phyloP scores from a whole-genome alignment of 768 basidiomycete species.

The Tricholoma furcatifolium region DNA sequence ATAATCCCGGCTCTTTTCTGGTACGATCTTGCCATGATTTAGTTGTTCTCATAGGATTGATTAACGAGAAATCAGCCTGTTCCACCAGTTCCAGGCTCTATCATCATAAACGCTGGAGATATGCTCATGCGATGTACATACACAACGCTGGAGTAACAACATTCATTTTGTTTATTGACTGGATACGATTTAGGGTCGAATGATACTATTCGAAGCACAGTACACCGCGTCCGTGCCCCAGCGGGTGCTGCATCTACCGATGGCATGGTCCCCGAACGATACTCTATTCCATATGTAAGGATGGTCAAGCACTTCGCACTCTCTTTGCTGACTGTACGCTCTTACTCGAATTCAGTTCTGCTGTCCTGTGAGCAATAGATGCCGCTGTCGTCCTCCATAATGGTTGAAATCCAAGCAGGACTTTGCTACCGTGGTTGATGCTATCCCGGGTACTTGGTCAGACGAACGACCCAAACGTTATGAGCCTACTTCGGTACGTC shows the following conservation, averaged over 20 bases:
- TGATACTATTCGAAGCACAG: slow-evolving; percentile 45
- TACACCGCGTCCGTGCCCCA: slow-evolving; percentile 53
- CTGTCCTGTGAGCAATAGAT: slow-evolving; percentile 26
- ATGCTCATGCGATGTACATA: slow-evolving; percentile 47
- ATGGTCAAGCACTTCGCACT: neutral
- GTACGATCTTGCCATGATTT: slow-evolving; percentile 20
- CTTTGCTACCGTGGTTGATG: slow-evolving; percentile 41
- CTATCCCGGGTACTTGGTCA: slow-evolving; percentile 52
- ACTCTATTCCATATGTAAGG: slow-evolving; percentile 62
- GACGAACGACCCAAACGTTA: slow-evolving; percentile 47
- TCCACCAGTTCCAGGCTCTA: slow-evolving; percentile 41
- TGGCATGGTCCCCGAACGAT: slow-evolving; percentile 47
- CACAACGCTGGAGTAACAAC: neutral
- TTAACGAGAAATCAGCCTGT: slow-evolving; percentile 27
- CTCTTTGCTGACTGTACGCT: neutral
- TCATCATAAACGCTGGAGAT: slow-evolving; percentile 53
- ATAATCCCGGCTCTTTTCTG: slow-evolving; percentile 39
- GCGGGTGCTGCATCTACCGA: slow-evolving; percentile 17
- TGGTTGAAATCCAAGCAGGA: slow-evolving; percentile 27
- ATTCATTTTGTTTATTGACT: neutral
- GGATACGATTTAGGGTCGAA: slow-evolving; percentile 36
- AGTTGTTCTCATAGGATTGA: neutral
- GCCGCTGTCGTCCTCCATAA: slow-evolving; percentile 12
- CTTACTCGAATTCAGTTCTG: slow-evolving; percentile 25
- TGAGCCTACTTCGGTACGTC: slow-evolving; percentile 39